Evolutionary conservation across 768 basidiomycete species (phyloP).

Genomic region (Pleurotus tuber-regium): DNA sequence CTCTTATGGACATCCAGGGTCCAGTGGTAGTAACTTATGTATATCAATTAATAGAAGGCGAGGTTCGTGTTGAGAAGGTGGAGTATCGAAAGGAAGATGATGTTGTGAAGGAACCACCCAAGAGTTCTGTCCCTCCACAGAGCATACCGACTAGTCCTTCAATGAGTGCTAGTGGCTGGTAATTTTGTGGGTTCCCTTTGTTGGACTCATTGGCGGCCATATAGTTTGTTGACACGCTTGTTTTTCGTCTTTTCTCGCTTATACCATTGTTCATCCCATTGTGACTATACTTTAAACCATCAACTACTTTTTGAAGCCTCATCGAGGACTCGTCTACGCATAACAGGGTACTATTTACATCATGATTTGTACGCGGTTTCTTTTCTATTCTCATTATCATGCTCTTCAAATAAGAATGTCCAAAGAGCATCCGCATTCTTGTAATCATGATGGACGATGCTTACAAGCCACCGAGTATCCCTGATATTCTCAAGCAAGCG

Average conservation of each 20-base stretch:
- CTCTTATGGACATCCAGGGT: slow-evolving; percentile 97
- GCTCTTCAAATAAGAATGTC: slow-evolving; percentile 67
- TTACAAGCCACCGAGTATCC: slow-evolving; percentile 84
- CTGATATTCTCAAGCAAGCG: slow-evolving; percentile 69
- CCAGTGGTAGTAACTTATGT: slow-evolving; percentile 97
- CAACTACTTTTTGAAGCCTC: no score
- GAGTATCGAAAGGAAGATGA: slow-evolving; percentile 44
- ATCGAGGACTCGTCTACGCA: no score
- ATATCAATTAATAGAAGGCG: slow-evolving; percentile 91
- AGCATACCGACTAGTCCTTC: slow-evolving; percentile 10
- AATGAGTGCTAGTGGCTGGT: slow-evolving; percentile 3
- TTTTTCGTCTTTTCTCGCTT: no score
- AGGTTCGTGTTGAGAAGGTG: slow-evolving; percentile 91
- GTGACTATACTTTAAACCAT: no score
- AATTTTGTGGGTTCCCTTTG: no score
- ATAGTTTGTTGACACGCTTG: no score
- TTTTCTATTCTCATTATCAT: background rate
- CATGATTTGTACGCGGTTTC: no score
- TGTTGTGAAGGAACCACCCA: background rate
- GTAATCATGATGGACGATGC: slow-evolving; percentile 91
- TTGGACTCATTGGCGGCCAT: no score
- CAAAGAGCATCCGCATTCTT: slow-evolving; percentile 77
- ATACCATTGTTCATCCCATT: no score
- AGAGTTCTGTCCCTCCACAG: slow-evolving; percentile 8
- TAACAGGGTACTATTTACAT: no score